Conservation (phyloP, 2,329 filamentous ascomycete species). For the Colletotrichum sp. region DNA sequence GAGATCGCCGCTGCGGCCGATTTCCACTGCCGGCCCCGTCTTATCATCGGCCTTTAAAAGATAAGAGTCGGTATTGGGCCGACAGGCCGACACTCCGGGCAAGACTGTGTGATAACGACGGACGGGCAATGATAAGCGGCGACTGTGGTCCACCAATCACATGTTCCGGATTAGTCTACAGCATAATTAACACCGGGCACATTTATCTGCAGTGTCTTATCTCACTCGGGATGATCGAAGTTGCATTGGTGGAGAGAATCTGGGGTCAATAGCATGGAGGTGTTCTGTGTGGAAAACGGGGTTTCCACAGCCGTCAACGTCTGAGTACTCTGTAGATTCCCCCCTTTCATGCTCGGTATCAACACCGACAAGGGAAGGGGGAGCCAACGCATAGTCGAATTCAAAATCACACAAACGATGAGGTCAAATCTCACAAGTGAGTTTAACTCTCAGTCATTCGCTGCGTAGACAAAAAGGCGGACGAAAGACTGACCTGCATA, state of each 20-base stretch:
- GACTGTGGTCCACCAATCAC: not conserved
- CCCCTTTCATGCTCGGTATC: not conserved
- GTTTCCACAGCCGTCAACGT: not conserved
- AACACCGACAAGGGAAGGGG: not conserved
- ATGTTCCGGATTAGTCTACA: not conserved
- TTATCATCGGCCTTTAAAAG: not conserved
- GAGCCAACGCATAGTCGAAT: not conserved
- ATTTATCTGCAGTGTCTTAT: not conserved
- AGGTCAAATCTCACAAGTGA: not conserved
- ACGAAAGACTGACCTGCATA: not conserved
- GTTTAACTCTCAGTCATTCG: not conserved
- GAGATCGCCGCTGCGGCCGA: not conserved
- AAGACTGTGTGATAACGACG: not conserved
- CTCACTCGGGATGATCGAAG: not conserved
- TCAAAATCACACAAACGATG: not conserved
- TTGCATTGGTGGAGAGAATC: not conserved
- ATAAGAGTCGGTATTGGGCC: not conserved
- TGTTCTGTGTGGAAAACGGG: not conserved
- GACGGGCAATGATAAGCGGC: not conserved
- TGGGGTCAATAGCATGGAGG: not conserved
- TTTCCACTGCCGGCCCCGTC: not conserved
- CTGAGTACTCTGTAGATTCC: not conserved
- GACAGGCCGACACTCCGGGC: not conserved
- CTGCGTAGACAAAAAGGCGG: not conserved
- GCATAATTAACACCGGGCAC: not conserved